phyloP scores from a whole-genome alignment of 495 filamentous ascomycete genomes.

The Rostrohypoxylon terebratum region DNA sequence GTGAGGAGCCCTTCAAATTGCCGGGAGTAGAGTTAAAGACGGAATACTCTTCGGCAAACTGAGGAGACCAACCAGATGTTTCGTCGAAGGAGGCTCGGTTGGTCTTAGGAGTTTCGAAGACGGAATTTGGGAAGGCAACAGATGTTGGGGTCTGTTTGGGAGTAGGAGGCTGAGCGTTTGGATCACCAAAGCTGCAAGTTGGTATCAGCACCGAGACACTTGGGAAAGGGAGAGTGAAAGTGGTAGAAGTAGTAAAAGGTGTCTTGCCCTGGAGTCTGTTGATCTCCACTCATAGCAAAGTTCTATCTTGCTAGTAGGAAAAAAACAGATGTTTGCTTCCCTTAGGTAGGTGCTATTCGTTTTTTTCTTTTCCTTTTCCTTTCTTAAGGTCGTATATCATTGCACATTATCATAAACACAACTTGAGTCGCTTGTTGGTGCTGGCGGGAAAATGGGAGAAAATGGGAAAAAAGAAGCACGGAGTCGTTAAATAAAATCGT shows the following conservation, averaged over 20 bases:
- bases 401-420: constrained; percentile 43
- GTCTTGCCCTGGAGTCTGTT: constrained; percentile 76
- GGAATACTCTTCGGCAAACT: constrained; percentile 68
- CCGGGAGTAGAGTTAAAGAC: constrained; percentile 68
- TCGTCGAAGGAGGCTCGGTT: constrained; percentile 61
- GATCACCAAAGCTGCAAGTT: constrained; percentile 76
- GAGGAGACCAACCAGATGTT: constrained; percentile 64
- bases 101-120: constrained; percentile 75
- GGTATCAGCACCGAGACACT: constrained; percentile 45
- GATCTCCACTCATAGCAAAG: constrained; percentile 81
- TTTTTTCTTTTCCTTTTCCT: neutral
- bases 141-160: constrained; percentile 80
- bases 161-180: constrained; percentile 81
- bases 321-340: constrained; percentile 25
- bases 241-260: neutral
- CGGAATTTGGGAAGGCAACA: constrained; percentile 68
- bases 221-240: constrained; percentile 43
- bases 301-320: constrained; percentile 30
- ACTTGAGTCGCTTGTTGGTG: constrained; percentile 16
- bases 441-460: neutral
- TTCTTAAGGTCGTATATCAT: constrained; percentile 38
- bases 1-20: constrained; percentile 56
- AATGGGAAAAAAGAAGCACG: neutral
- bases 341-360: constrained; percentile 22
- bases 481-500: constrained; percentile 13